Percentiles rank a stretch among this genome's conserved stretches.
phyloP scores from a whole-genome alignment of 768 basidiomycete genomes.

The Trametes coccinea region DNA sequence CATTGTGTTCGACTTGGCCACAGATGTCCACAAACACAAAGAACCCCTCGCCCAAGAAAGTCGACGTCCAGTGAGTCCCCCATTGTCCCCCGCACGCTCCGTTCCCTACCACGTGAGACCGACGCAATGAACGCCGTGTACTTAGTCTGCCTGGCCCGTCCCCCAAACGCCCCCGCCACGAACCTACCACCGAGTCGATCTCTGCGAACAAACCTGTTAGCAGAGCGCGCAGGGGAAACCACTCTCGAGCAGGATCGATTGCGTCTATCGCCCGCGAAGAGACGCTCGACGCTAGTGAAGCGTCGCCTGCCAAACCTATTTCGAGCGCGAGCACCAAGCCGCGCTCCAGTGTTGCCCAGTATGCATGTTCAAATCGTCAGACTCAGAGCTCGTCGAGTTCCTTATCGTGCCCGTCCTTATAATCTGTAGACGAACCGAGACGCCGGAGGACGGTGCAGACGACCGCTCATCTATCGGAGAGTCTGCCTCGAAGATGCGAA shows the following conservation, averaged over 20 bases:
- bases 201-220: slow-evolving; percentile 29
- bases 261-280: slow-evolving; percentile 19
- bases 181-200: slow-evolving; percentile 1
- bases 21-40: slow-evolving; percentile 17
- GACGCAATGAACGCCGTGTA: neutral
- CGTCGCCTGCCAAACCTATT: slow-evolving; percentile 14
- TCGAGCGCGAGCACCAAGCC: slow-evolving; percentile 18
- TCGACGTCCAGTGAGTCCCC: slow-evolving; percentile 35
- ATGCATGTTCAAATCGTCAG: neutral
- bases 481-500: slow-evolving; percentile 41
- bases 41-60: slow-evolving; percentile 32
- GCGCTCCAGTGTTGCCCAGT: slow-evolving; percentile 9
- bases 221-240: slow-evolving; percentile 15
- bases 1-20: neutral
- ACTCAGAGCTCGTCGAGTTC: too few relatives aligned
- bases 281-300: slow-evolving; percentile 5
- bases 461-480: slow-evolving; percentile 57
- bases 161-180: slow-evolving; percentile 19
- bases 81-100: neutral
- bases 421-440: slow-evolving; percentile 16
- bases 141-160: slow-evolving; percentile 25
- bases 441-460: slow-evolving; percentile 39
- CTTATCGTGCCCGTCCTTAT: neutral
- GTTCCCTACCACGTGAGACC: neutral
- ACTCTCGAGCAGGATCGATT: slow-evolving; percentile 26